phyloP scores from a whole-genome alignment of 1,284 basidiomycete genomes.

The Entoloma clypeatum region DNA sequence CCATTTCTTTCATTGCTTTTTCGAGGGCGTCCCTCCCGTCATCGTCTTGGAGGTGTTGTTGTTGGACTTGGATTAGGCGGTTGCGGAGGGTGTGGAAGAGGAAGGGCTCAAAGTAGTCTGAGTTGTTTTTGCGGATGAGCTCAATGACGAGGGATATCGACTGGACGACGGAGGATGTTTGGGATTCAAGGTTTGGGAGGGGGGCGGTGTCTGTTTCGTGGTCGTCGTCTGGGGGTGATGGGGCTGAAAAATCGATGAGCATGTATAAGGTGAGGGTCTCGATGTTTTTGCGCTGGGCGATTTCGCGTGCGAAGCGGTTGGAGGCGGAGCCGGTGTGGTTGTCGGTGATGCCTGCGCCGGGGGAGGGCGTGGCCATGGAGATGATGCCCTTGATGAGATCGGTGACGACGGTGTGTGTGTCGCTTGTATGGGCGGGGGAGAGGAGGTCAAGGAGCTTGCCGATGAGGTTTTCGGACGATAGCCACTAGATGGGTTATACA shows the following conservation, averaged over 20 bases:
- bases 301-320: conserved; percentile 86
- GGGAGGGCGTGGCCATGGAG: conserved; percentile 88
- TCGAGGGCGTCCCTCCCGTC: conserved; percentile 73
- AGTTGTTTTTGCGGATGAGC: conserved; percentile 97
- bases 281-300: conserved; percentile 78
- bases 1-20: conserved; percentile 81
- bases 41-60: conserved; percentile 62
- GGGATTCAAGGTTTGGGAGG: conserved; percentile 69
- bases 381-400: conserved; percentile 96
- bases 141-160: conserved; percentile 93
- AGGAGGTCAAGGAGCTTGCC: conserved; percentile 79
- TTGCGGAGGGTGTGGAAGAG: conserved; percentile 95
- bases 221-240: conserved; percentile 15
- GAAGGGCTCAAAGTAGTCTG: conserved; percentile 98
- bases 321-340: conserved; percentile 69
- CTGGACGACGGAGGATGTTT: conserved; percentile 86
- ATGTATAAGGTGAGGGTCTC: conserved; percentile 78
- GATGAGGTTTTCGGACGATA: conserved; percentile 84
- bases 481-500: conserved; percentile 75
- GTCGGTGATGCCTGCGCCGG: conserved; percentile 66
- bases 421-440: conserved; percentile 72
- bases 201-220: conserved; percentile 21
- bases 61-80: conserved; percentile 83
- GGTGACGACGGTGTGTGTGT: conserved; percentile 84
- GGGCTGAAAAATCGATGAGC: conserved; percentile 60